These are phyloP conservation scores for Dothistroma pini DNA, from an alignment of 2,329 filamentous ascomycete genomes.

Conservation along the genomic window DNA sequence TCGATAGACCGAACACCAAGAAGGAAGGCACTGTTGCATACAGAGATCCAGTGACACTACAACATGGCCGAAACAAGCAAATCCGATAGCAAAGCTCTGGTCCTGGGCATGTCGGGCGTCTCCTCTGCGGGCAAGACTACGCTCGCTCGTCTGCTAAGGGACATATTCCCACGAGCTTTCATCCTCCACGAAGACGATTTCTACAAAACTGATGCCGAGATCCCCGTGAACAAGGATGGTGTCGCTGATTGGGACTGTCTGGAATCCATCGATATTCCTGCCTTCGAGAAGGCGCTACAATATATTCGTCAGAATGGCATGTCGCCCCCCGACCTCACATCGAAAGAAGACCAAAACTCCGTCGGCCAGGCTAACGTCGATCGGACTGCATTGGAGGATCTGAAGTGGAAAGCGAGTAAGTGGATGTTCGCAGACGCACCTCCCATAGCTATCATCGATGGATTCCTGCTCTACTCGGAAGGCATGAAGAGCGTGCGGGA, in stretches of 20 bases:
- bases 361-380: constrained; percentile 43
- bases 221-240: constrained; percentile 47
- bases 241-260: constrained; percentile 91
- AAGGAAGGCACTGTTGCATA: background rate
- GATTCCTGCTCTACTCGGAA: constrained; percentile 77
- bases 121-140: constrained; percentile 96
- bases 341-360: constrained; percentile 58
- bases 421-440: constrained; percentile 30
- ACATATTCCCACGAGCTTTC: constrained; percentile 69
- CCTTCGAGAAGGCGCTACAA: constrained; percentile 62
- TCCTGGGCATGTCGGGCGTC: constrained; percentile 81
- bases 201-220: constrained; percentile 74
- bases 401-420: constrained; percentile 29
- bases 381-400: constrained; percentile 25
- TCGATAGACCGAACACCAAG: background rate
- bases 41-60: background rate
- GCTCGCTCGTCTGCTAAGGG: constrained; percentile 75
- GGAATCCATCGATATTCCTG: constrained; percentile 68
- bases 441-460: constrained; percentile 72
- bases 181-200: constrained; percentile 97
- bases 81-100: constrained; percentile 42
- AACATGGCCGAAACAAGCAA: constrained; percentile 11
- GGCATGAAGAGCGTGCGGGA: constrained; percentile 51
- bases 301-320: constrained; percentile 68
- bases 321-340: constrained; percentile 52